Conservation (phyloP, 73 alveolate species). For the Tetrahymena elliotti region DNA sequence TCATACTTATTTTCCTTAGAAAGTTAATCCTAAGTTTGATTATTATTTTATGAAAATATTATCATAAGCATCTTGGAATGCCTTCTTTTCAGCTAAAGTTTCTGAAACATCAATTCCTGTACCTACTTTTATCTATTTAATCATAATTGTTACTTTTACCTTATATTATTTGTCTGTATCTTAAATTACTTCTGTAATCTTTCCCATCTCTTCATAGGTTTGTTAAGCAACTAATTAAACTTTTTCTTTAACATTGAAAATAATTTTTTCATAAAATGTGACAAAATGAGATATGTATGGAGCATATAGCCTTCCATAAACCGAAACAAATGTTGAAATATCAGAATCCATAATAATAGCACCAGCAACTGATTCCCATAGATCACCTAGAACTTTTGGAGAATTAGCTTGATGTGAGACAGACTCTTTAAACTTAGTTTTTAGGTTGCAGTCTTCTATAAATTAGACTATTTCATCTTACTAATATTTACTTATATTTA, state of each 20-base stretch:
- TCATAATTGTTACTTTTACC: neutral
- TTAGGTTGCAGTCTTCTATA: neutral
- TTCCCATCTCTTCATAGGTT: neutral
- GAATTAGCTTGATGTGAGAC: neutral
- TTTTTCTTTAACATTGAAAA: neutral
- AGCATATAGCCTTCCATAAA: neutral
- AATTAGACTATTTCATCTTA: neutral
- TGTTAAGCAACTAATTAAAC: neutral
- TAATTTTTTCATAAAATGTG: neutral
- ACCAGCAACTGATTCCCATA: neutral
- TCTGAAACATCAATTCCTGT: neutral
- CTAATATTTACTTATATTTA: neutral
- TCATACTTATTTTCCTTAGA: neutral
- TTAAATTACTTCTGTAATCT: neutral
- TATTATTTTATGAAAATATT: neutral
- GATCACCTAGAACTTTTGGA: neutral
- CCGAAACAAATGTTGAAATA: neutral
- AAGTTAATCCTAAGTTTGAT: neutral
- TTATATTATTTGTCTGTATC: neutral
- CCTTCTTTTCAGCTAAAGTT: neutral
- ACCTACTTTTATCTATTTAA: neutral
- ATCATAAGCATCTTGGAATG: neutral
- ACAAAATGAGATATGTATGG: neutral
- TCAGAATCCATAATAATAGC: neutral
- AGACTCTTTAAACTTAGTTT: neutral